A percentile compares a stretch with the other conserved stretches of the same genome.
Evolutionary conservation across 257 asterid species (phyloP).

Genomic region (Perilla frutescens): DNA sequence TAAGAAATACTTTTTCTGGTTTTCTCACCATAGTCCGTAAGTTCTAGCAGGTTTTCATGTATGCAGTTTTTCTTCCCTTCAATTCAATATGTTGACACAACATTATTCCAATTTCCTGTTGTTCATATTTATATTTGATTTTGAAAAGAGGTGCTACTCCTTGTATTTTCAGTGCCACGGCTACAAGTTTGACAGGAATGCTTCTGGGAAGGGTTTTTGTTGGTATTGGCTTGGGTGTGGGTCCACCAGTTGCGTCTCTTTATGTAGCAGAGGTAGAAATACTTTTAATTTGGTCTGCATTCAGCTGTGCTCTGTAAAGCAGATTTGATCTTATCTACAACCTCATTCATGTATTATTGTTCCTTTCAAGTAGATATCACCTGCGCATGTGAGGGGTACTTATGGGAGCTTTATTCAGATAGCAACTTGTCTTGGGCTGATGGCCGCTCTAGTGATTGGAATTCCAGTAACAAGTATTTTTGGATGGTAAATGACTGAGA

Average conservation of each 20-base stretch:
- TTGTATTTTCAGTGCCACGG: constrained; percentile 68
- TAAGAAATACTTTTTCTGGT: not conserved
- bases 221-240: constrained; percentile 87
- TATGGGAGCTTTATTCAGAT: constrained; percentile 93
- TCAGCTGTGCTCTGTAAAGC: constrained; percentile 20
- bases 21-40: not conserved
- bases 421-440: constrained; percentile 84
- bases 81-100: constrained; percentile 9
- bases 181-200: constrained; percentile 73
- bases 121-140: constrained; percentile 24
- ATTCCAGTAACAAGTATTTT: constrained; percentile 69
- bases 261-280: constrained; percentile 82
- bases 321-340: constrained; percentile 18
- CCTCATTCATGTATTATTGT: constrained; percentile 13
- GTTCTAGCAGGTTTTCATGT: constrained; percentile 8
- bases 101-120: not conserved
- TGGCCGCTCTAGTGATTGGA: constrained; percentile 75
- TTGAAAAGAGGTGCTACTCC: constrained; percentile 32
- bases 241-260: constrained; percentile 93
- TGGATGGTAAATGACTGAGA: constrained; percentile 73
- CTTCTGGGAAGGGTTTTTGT: constrained; percentile 85
- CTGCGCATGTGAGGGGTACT: constrained; percentile 92
- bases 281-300: constrained; percentile 15
- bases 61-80: not conserved
- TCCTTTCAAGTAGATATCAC: constrained; percentile 69